Percentiles rank a stretch among this genome's conserved stretches.
phyloP scores from a whole-genome alignment of 2,329 filamentous ascomycete species.

The Zymoseptoria pseudotritici region DNA sequence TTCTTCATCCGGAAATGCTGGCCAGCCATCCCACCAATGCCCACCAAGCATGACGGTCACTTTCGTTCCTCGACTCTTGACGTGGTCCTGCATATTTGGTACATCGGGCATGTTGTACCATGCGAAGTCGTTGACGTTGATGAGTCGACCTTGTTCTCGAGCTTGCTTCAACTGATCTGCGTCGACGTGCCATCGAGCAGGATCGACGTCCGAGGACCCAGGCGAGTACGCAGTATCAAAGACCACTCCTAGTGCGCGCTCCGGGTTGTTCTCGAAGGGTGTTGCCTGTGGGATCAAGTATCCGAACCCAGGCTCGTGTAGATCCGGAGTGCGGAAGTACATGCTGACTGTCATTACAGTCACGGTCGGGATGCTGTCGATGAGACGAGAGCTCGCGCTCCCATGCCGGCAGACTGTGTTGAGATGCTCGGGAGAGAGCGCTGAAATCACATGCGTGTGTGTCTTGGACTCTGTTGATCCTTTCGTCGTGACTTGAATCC shows the following conservation, averaged over 20 bases:
- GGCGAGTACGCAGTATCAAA: conserved; percentile 64
- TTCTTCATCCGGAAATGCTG: conserved; percentile 54
- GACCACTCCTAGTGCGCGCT: conserved; percentile 80
- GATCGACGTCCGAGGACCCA: conserved; percentile 16
- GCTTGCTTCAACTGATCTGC: conserved; percentile 18
- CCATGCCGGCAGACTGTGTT: conserved; percentile 28
- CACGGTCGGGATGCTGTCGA: conserved; percentile 48
- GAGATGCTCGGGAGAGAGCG: conserved; percentile 43
- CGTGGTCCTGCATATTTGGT: conserved; percentile 27
- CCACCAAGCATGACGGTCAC: conserved; percentile 92
- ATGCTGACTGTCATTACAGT: conserved; percentile 91
- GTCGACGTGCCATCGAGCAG: conserved; percentile 18
- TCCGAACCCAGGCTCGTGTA: conserved; percentile 72
- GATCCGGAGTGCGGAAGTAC: conserved; percentile 60
- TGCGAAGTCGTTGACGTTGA: conserved; percentile 29
- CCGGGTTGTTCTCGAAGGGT: conserved; percentile 65
- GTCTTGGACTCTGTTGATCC: conserved; percentile 10
- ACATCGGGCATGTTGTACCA: conserved; percentile 28
- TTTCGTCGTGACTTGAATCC: conserved; percentile 29
- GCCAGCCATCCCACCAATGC: conserved; percentile 73
- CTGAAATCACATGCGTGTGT: conserved; percentile 56
- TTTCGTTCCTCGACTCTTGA: conserved; percentile 60
- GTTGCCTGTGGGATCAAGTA: conserved; percentile 80
- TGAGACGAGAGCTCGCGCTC: conserved; percentile 36
- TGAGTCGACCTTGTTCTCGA: conserved; percentile 19